phyloP scores from a whole-genome alignment of 1,284 basidiomycete species.

The Tilletia caries region DNA sequence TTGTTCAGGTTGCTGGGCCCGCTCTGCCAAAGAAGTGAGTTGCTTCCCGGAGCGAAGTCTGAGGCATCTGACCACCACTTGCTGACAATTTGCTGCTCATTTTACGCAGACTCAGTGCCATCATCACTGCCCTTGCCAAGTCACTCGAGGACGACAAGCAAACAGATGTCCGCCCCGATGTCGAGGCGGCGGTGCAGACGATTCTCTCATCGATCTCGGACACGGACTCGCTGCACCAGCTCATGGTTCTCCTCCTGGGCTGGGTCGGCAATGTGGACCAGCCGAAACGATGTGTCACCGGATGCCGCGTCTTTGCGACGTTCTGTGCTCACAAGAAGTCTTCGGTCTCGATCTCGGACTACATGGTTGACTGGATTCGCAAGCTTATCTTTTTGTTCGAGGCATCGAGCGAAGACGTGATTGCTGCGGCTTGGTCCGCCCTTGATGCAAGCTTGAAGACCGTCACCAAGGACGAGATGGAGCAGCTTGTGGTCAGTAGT shows the following conservation, averaged over 20 bases:
- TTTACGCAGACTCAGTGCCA: conserved; percentile 31
- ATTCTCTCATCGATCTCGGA: conserved; percentile 29
- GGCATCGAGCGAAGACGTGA: conserved; percentile 70
- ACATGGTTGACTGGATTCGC: conserved; percentile 92
- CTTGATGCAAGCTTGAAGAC: conserved; percentile 87
- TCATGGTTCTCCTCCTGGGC: conserved; percentile 49
- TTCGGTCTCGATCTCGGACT: conserved; percentile 55
- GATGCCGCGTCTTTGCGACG: conserved; percentile 40
- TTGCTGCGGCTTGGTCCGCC: conserved; percentile 77
- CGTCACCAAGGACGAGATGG: conserved; percentile 85
- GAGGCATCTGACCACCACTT: neutral
- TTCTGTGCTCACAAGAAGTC: conserved; percentile 43
- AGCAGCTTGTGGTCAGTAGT: conserved; percentile 62
- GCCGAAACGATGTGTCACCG: conserved; percentile 34
- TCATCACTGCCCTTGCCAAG: conserved; percentile 46
- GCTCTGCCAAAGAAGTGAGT: conserved; percentile 63
- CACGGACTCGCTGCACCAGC: conserved; percentile 47
- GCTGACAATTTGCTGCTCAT: neutral
- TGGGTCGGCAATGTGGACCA: conserved; percentile 42
- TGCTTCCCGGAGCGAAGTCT: neutral
- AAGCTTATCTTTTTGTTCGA: conserved; percentile 82
- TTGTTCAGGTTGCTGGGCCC: conserved; percentile 87
- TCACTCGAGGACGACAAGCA: conserved; percentile 41
- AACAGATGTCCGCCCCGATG: conserved; percentile 22
- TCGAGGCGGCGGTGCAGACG: neutral